Conservation (phyloP, 2,329 filamentous ascomycete species). For the Epichloe coenophiala region DNA sequence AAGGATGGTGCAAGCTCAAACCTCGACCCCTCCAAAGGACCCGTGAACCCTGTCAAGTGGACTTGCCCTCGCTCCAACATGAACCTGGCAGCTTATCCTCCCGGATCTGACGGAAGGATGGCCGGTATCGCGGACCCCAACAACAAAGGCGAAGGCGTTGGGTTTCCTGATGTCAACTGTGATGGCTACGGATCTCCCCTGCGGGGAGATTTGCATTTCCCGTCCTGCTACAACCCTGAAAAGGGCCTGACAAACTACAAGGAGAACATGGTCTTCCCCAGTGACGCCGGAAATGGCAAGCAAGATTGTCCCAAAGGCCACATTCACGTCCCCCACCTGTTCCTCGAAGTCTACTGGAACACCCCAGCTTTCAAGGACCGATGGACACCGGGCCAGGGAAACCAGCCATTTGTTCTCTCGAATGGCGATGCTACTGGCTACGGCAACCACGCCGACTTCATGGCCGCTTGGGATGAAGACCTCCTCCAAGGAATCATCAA, state of each 20-base stretch:
- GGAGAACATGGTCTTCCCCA: constrained; percentile 55
- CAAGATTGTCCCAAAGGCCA: constrained; percentile 41
- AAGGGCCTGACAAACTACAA: constrained; percentile 45
- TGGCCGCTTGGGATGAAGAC: constrained; percentile 56
- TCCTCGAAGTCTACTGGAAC: constrained; percentile 48
- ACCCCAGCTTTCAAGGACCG: constrained; percentile 36
- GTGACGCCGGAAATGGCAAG: constrained; percentile 29
- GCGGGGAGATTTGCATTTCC: constrained; percentile 57
- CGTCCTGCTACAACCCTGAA: constrained; percentile 58
- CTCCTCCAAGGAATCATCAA: constrained; percentile 55
- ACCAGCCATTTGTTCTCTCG: constrained; percentile 53
- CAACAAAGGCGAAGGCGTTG: constrained; percentile 43
- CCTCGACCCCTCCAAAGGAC: constrained; percentile 37
- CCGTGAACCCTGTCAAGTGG: constrained; percentile 41
- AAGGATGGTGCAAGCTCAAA: constrained; percentile 33
- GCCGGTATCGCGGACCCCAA: constrained; percentile 41
- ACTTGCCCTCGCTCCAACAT: constrained; percentile 45
- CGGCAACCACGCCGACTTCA: constrained; percentile 58
- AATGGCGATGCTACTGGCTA: constrained; percentile 60
- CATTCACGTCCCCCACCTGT: constrained; percentile 42
- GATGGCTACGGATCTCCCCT: constrained; percentile 47
- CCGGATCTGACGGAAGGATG: constrained; percentile 37
- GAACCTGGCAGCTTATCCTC: constrained; percentile 37
- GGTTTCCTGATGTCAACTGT: constrained; percentile 60
- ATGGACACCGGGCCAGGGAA: constrained; percentile 40